A percentile compares a stretch with the other conserved stretches of the same genome.
These are phyloP conservation scores for Conticribra guillardii DNA, from an alignment of 108 stramenopile species.

Conservation along the genomic window DNA sequence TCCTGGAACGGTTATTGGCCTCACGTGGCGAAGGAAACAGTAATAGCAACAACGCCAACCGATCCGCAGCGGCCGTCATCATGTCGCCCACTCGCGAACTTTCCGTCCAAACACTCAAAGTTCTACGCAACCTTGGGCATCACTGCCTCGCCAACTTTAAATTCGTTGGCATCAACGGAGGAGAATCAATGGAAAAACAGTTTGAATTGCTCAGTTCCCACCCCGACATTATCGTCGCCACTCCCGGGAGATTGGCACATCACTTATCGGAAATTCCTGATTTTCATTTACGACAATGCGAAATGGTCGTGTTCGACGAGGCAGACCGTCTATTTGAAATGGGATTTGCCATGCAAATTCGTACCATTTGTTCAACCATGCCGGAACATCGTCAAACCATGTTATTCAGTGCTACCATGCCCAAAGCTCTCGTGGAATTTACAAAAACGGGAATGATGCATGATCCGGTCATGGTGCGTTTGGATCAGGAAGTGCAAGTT, in stretches of 20 bases:
- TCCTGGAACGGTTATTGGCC: conserved; percentile 80
- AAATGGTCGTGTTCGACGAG: conserved; percentile 95
- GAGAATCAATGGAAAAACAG: conserved; percentile 96
- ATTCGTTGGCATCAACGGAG: conserved; percentile 94
- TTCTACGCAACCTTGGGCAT: conserved; percentile 84
- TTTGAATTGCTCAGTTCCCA: conserved; percentile 87
- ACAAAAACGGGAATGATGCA: conserved; percentile 94
- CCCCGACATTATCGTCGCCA: conserved; percentile 97
- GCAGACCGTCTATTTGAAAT: conserved; percentile 99
- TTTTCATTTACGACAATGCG: conserved; percentile 80
- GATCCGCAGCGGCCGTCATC: conserved; percentile 72
- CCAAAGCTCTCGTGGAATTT: conserved; percentile 94
- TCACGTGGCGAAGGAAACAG: conserved; percentile 44
- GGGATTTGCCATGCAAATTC: conserved; percentile 95
- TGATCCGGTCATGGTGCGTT: conserved; percentile 94
- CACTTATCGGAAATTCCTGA: conserved; percentile 95
- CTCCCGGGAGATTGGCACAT: conserved; percentile 98
- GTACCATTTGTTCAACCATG: conserved; percentile 71
- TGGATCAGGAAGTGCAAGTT: conserved; percentile 95
- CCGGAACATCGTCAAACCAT: conserved; percentile 89
- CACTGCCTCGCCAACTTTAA: conserved; percentile 49
- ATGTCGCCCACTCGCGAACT: conserved; percentile 98
- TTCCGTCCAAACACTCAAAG: conserved; percentile 90
- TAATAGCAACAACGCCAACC: conserved; percentile 6
- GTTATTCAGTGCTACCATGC: conserved; percentile 97